These are phyloP conservation scores for Paramecium primaurelia DNA, from an alignment of 73 alveolate genomes.

Conservation along the genomic window DNA sequence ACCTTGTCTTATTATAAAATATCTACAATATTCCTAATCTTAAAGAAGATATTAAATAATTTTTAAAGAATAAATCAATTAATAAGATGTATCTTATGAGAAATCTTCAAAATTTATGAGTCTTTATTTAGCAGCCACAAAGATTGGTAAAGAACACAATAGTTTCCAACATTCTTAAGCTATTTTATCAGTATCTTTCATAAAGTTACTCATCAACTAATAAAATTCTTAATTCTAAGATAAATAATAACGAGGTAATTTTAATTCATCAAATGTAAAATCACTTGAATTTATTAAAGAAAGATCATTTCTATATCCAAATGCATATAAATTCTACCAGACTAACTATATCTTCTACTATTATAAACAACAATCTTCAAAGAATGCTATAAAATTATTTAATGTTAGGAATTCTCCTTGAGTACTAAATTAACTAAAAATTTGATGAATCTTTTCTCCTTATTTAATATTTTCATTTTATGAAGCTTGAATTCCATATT, in stretches of 20 bases:
- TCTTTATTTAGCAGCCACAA: neutral
- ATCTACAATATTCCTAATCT: neutral
- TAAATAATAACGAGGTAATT: conserved; percentile 76
- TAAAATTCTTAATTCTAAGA: conserved; percentile 67
- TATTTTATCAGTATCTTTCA: neutral
- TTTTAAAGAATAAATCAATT: neutral
- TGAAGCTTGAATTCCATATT: conserved; percentile 70
- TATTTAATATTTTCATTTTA: conserved; percentile 63
- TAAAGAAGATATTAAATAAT: neutral
- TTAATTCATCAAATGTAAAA: neutral
- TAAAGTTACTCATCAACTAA: conserved; percentile 13
- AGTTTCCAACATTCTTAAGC: conserved; percentile 80
- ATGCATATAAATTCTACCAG: conserved; percentile 74
- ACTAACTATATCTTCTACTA: conserved; percentile 65
- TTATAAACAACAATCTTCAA: conserved; percentile 54
- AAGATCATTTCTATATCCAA: conserved; percentile 73
- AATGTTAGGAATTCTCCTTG: conserved; percentile 60
- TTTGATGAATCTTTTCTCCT: conserved; percentile 59
- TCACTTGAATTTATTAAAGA: conserved; percentile 45
- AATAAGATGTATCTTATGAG: neutral
- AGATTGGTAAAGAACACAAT: conserved; percentile 45
- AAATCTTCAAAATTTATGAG: neutral
- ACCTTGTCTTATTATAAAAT: neutral
- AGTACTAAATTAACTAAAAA: conserved; percentile 34
- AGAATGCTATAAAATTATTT: conserved; percentile 72